These are phyloP conservation scores for Cryptococcus sp. DNA, from an alignment of 1,284 basidiomycete genomes.

Conservation along the genomic window DNA sequence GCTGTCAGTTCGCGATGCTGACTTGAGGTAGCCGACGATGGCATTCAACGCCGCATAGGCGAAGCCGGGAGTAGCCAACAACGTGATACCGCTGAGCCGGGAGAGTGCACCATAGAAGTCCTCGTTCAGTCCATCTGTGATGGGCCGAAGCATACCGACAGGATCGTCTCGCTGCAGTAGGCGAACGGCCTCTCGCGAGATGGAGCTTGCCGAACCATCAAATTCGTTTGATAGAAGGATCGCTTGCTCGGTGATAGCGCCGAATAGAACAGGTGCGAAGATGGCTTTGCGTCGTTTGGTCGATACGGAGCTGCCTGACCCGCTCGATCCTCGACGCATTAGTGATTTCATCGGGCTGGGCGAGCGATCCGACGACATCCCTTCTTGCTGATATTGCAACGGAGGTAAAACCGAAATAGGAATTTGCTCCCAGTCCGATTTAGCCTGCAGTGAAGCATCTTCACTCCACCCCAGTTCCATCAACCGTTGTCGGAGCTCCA, in stretches of 20 bases:
- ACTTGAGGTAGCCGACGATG: conserved; percentile 69
- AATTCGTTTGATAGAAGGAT: conserved; percentile 58
- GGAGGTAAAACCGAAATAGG: conserved; percentile 37
- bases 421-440: conserved; percentile 41
- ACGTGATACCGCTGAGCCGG: conserved; percentile 59
- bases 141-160: conserved; percentile 63
- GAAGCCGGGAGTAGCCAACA: conserved; percentile 64
- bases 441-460: conserved; percentile 25
- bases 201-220: conserved; percentile 61
- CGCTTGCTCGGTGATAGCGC: conserved; percentile 36
- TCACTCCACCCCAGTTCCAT: conserved; percentile 50
- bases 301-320: conserved; percentile 21
- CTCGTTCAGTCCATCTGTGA: conserved; percentile 63
- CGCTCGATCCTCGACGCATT: conserved; percentile 21
- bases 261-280: conserved; percentile 34
- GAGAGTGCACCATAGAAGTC: conserved; percentile 59
- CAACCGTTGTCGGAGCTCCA: conserved; percentile 45
- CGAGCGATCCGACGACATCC: conserved; percentile 11
- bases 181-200: conserved; percentile 63
- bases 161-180: conserved; percentile 76
- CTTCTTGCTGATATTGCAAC: conserved; percentile 21
- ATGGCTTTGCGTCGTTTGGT: conserved; percentile 28
- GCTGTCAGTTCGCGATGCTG: conserved; percentile 57
- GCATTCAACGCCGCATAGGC: conserved; percentile 70
- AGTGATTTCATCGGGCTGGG: conserved; percentile 22